phyloP scores from a whole-genome alignment of 2,329 filamentous ascomycete genomes.

The Chaetomium strumarium region DNA sequence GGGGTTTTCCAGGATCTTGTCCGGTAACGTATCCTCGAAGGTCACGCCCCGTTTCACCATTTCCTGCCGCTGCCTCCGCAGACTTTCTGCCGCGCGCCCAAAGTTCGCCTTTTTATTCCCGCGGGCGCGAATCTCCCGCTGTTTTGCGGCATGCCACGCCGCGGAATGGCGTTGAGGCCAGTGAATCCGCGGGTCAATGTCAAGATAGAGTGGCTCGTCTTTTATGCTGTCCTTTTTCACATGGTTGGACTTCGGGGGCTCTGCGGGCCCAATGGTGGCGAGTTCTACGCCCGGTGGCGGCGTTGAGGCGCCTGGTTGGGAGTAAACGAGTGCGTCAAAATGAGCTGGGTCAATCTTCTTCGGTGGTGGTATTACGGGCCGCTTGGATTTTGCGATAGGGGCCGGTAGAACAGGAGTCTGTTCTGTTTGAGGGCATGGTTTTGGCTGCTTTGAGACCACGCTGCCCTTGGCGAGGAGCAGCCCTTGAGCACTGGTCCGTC shows the following conservation, averaged over 20 bases:
- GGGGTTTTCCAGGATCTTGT: constrained; percentile 39
- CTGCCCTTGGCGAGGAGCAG: constrained; percentile 4
- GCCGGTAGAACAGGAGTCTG: background rate
- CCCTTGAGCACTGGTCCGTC: background rate
- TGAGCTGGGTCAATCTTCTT: constrained; percentile 5
- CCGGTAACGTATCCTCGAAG: constrained; percentile 35
- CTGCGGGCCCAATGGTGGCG: background rate
- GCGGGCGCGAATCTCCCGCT: constrained; percentile 44
- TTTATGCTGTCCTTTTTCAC: constrained; percentile 9
- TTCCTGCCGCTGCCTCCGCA: constrained; percentile 30
- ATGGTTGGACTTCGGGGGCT: background rate
- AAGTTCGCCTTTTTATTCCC: constrained; percentile 46
- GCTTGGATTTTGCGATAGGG: background rate
- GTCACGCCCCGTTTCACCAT: constrained; percentile 4
- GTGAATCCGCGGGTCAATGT: constrained; percentile 47
- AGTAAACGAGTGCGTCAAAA: constrained; percentile 17
- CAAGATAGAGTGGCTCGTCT: constrained; percentile 35
- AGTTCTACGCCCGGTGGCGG: constrained; percentile 14
- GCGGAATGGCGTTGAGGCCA: constrained; percentile 39
- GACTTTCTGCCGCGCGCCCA: constrained; percentile 38
- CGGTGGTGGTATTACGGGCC: background rate
- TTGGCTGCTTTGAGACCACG: background rate
- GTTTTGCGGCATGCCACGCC: constrained; percentile 43
- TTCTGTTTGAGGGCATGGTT: background rate
- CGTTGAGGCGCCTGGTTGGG: constrained; percentile 12